Conservation (phyloP, 768 basidiomycete genomes). For the Tricholoma hemisulphureum region DNA sequence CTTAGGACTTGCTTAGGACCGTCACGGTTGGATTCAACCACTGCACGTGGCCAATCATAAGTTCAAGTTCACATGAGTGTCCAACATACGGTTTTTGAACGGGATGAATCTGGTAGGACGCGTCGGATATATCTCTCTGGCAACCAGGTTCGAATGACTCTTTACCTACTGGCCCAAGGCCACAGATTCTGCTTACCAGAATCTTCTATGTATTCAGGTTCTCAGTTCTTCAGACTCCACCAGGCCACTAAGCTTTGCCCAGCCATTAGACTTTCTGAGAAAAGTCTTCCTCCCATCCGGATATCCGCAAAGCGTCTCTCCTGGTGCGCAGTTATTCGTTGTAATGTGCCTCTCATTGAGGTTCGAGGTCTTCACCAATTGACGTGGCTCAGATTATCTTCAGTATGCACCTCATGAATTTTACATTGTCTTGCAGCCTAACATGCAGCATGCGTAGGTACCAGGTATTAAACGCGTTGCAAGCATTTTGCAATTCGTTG, state of each 20-base stretch:
- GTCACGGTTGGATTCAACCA: too few species aligned
- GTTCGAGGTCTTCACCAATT: background rate
- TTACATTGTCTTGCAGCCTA: slow-evolving; percentile 5
- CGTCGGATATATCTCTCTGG: slow-evolving; percentile 7
- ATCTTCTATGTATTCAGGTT: too few species aligned
- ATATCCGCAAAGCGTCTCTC: slow-evolving; percentile 59
- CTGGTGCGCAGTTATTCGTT: slow-evolving; percentile 37
- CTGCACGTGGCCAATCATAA: too few species aligned
- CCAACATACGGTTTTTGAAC: slow-evolving; percentile 9
- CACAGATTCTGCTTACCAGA: background rate
- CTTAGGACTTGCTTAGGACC: too few species aligned
- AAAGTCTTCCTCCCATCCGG: slow-evolving; percentile 62
- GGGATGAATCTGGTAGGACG: slow-evolving; percentile 19
- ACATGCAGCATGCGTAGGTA: slow-evolving; percentile 49
- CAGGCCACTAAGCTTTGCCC: slow-evolving; percentile 1
- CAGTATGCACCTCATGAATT: slow-evolving; percentile 33
- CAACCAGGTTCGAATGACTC: slow-evolving; percentile 10
- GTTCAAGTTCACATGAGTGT: too few species aligned
- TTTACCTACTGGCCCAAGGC: background rate
- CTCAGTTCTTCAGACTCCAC: slow-evolving; percentile 1
- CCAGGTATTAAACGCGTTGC: slow-evolving; percentile 62
- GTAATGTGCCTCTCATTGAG: background rate
- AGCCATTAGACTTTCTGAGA: slow-evolving; percentile 29
- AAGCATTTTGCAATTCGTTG: slow-evolving; percentile 70
- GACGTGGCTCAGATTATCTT: slow-evolving; percentile 47